These are phyloP conservation scores for Nyctanthes arbortristis DNA, from an alignment of 257 asterid species.

Conservation along the genomic window DNA sequence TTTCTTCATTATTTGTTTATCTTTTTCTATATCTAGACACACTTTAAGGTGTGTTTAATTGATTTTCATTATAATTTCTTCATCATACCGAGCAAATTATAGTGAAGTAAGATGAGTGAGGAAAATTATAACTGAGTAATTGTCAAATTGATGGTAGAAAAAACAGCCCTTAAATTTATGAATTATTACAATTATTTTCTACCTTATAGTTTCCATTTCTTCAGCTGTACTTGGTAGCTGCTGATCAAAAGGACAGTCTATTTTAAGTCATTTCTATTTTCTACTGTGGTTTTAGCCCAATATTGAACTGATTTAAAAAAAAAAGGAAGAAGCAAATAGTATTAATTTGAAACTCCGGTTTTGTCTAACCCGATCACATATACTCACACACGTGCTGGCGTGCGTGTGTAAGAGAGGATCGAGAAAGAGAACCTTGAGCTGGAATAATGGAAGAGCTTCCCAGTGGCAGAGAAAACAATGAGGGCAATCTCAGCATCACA, in stretches of 20 bases:
- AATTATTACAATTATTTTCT: too few relatives aligned
- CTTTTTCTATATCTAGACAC: not conserved
- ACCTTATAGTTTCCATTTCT: not conserved
- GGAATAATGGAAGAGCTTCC: constrained; percentile 63
- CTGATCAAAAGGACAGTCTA: not conserved
- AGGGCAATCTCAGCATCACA: constrained; percentile 85
- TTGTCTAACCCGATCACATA: not conserved
- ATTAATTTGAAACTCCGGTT: not conserved
- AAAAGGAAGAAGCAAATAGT: too few relatives aligned
- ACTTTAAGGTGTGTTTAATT: too few relatives aligned
- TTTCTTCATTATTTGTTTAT: not conserved
- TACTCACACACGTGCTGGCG: too few relatives aligned
- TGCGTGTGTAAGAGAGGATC: constrained; percentile 22
- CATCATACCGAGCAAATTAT: too few relatives aligned
- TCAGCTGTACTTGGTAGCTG: not conserved
- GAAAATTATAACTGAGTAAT: too few relatives aligned
- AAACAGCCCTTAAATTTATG: too few relatives aligned
- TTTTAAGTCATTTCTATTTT: not conserved
- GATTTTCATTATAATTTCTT: too few relatives aligned
- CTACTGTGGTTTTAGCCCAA: not conserved
- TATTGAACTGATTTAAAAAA: too few relatives aligned
- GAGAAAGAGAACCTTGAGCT: constrained; percentile 52
- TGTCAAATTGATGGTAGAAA: too few relatives aligned
- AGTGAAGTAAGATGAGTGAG: too few relatives aligned
- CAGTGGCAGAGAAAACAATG: constrained; percentile 82